Base-by-base conservation (phyloP, 2,329 filamentous ascomycete genomes). In the Byssothecium circinans region DNA sequence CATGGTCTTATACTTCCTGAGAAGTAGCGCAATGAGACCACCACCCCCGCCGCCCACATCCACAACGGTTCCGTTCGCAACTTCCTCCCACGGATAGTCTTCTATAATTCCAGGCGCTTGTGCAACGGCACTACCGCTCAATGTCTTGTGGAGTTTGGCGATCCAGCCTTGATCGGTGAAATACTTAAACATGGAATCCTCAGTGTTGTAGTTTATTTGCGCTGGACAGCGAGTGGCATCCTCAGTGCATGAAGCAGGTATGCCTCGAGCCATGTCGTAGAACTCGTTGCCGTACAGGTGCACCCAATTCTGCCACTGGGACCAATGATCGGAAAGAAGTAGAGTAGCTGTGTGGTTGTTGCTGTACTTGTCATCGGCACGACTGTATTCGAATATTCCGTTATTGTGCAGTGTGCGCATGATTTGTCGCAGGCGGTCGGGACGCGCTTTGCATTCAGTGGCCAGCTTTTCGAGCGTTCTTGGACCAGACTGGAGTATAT, bases 51-150 rank as follows among this genome's bases (percentile, higher is more conserved):
- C 74, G 0, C 74, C 74, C 22, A 77, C 53, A 40, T 76, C 74
- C 1, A 75, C 43, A 2, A 76, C 52, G 0, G 55, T 60, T 6
- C 32, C 51, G 25, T 60, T 58, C 0, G 44, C 64, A 1, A 77
- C 23, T 43, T 76, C 70, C 3, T 64, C 38, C 75, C 74, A 77
- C 1, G 70, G 67, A 48, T 76, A 76, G 47, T 88, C 74, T 23
- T 56, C 61, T 1, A 75, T 27, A 11, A 77, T 69, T 0, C 74
- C 74, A 1, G 72, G 71, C 0, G 67, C 65, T 52, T 67, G 60
- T 0, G 74, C 74, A 1, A 51, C 55, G 1, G 72, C 71, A 2
- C 72, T 72, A 0, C 54, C 69, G 11, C 74, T 59, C 4, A 76
- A 54, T 1, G 73, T 72, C 8, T 56, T 55, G 45, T 75, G 73